Percentiles rank a stretch among this genome's conserved stretches.
Conservation (phyloP, 2,329 filamentous ascomycete species). For the Trichoderma sp. region DNA sequence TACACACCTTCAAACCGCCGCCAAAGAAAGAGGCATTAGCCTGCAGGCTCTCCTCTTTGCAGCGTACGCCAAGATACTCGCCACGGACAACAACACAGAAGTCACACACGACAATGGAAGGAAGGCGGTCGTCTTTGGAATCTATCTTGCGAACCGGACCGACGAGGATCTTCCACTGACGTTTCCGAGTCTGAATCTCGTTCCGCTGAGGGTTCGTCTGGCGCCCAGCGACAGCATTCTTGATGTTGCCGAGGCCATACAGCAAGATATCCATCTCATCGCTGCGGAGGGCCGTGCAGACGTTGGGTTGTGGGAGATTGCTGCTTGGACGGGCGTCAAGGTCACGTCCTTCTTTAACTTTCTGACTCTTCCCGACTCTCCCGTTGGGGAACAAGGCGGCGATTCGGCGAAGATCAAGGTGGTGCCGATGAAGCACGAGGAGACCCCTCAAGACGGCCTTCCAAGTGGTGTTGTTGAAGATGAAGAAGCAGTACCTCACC, state of each 20-base stretch:
- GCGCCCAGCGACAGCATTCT: constrained; percentile 43
- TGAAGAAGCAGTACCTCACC: constrained; percentile 12
- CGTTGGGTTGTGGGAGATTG: constrained; percentile 70
- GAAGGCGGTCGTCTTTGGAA: constrained; percentile 62
- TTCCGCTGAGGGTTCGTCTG: constrained; percentile 65
- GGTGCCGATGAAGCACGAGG: background rate
- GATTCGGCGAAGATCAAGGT: background rate
- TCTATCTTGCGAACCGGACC: constrained; percentile 81
- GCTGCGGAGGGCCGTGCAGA: constrained; percentile 52
- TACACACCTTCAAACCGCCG: constrained; percentile 36
- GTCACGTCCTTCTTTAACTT: constrained; percentile 83
- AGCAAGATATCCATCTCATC: constrained; percentile 67
- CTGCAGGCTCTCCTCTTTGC: constrained; percentile 78
- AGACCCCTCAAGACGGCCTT: background rate
- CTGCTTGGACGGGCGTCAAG: constrained; percentile 70
- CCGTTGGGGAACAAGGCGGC: background rate
- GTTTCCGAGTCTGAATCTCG: constrained; percentile 76
- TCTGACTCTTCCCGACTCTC: constrained; percentile 54
- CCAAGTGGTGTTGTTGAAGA: background rate
- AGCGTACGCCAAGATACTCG: constrained; percentile 58
- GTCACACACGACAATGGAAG: constrained; percentile 28
- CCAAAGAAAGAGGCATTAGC: constrained; percentile 60
- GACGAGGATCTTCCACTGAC: constrained; percentile 51
- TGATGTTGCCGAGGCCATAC: constrained; percentile 62
- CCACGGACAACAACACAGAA: background rate